phyloP scores from a whole-genome alignment of 768 basidiomycete genomes.

The Galerina sulciceps region DNA sequence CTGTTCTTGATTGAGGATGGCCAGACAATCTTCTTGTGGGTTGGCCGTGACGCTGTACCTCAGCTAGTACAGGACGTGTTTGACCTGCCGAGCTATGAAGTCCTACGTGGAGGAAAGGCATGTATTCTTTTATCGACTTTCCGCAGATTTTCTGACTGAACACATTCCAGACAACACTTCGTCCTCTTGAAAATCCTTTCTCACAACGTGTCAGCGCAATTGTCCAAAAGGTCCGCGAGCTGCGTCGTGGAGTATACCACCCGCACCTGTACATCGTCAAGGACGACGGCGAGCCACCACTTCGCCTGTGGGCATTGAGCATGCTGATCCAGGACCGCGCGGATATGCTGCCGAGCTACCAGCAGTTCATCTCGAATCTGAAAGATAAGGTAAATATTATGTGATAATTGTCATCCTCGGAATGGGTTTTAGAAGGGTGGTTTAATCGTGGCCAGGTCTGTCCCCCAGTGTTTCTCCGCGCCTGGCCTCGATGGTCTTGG shows the following conservation, averaged over 20 bases:
- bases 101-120: slow-evolving; percentile 93
- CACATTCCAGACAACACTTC: slow-evolving; percentile 75
- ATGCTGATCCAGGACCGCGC: slow-evolving; percentile 94
- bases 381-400: slow-evolving; percentile 80
- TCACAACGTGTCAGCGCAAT: slow-evolving; percentile 95
- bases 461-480: background rate
- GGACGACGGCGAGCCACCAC: slow-evolving; percentile 94
- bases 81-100: slow-evolving; percentile 85
- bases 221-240: slow-evolving; percentile 92
- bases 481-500: slow-evolving; percentile 2
- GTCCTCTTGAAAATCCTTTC: slow-evolving; percentile 89
- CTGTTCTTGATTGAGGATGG: slow-evolving; percentile 97
- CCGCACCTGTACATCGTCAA: slow-evolving; percentile 97
- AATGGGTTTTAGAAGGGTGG: background rate
- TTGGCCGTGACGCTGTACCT: slow-evolving; percentile 98
- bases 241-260: slow-evolving; percentile 90
- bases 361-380: slow-evolving; percentile 88
- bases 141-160: background rate
- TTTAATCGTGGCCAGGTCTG: background rate
- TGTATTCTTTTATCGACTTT: slow-evolving; percentile 15
- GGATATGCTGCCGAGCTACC: slow-evolving; percentile 94
- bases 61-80: slow-evolving; percentile 95
- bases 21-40: slow-evolving; percentile 97
- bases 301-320: slow-evolving; percentile 95
- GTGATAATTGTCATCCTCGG: slow-evolving; percentile 12